Evolutionary conservation across 768 basidiomycete genomes (phyloP).

Genomic region (Mycena chlorophos): DNA sequence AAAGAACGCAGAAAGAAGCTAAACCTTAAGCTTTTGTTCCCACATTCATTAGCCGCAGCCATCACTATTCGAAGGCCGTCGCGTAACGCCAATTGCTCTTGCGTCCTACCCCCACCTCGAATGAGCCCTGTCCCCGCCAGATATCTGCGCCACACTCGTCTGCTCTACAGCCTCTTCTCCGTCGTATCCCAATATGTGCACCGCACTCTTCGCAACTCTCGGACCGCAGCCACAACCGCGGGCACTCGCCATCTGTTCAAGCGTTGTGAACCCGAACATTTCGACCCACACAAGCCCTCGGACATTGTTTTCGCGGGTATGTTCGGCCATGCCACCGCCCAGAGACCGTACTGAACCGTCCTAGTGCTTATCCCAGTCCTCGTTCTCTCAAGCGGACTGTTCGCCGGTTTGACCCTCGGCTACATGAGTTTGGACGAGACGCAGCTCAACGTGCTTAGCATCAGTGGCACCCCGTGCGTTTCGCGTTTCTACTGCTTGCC

Average conservation of each 20-base stretch:
- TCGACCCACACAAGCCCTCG: slow-evolving; percentile 32
- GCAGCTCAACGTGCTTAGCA: slow-evolving; percentile 83
- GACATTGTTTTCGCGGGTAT: slow-evolving; percentile 39
- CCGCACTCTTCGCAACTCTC: slow-evolving; percentile 32
- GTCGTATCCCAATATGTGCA: slow-evolving; percentile 37
- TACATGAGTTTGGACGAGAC: slow-evolving; percentile 94
- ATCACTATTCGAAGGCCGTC: not conserved
- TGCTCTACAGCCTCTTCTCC: slow-evolving; percentile 45
- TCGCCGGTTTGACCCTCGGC: slow-evolving; percentile 89
- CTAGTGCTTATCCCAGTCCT: slow-evolving; percentile 74
- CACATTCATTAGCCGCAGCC: not conserved
- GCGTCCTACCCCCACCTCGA: slow-evolving; percentile 27
- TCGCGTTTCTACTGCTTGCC: slow-evolving; percentile 2
- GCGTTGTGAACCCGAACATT: slow-evolving; percentile 32
- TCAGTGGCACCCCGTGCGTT: slow-evolving; percentile 79
- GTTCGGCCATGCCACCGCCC: not conserved
- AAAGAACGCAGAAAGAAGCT: no score
- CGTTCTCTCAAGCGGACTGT: slow-evolving; percentile 79
- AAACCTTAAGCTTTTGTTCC: not conserved
- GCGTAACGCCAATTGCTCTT: slow-evolving; percentile 1
- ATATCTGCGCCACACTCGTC: slow-evolving; percentile 36
- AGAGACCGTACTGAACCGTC: not conserved
- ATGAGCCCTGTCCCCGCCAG: slow-evolving; percentile 38
- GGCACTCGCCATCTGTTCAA: slow-evolving; percentile 22
- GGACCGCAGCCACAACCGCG: slow-evolving; percentile 6